Conservation (phyloP, 768 basidiomycete species). For the Wakefieldia striispora region DNA sequence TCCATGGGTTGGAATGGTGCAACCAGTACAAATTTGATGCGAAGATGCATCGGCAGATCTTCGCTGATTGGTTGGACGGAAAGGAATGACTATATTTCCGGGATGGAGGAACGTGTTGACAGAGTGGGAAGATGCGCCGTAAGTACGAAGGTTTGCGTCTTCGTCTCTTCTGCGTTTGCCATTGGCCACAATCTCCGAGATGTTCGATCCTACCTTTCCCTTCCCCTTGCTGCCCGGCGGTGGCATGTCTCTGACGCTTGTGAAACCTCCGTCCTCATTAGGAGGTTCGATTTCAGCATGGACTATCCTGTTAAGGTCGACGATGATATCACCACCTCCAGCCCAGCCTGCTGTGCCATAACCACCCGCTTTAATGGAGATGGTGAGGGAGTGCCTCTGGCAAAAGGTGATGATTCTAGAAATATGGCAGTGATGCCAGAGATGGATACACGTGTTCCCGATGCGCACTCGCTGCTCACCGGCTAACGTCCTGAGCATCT, state of each 20-base stretch:
- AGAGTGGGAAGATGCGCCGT: constrained; percentile 52
- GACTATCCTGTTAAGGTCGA: constrained; percentile 71
- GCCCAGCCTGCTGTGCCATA: constrained; percentile 92
- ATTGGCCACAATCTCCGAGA: constrained; percentile 10
- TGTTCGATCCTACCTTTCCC: constrained; percentile 21
- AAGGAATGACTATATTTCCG: constrained; percentile 1
- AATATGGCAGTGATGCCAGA: constrained; percentile 2
- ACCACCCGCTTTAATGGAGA: constrained; percentile 86
- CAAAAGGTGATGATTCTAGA: constrained; percentile 72
- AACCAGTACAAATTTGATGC: not conserved
- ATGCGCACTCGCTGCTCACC: constrained; percentile 45
- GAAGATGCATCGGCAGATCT: constrained; percentile 6
- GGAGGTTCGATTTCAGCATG: constrained; percentile 70
- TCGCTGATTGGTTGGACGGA: constrained; percentile 22
- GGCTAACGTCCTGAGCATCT: constrained; percentile 80
- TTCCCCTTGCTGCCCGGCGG: constrained; percentile 57
- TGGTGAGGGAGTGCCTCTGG: constrained; percentile 60
- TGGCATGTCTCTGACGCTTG: constrained; percentile 57
- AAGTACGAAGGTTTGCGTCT: constrained; percentile 49
- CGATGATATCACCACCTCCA: constrained; percentile 79
- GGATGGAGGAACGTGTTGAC: constrained; percentile 51
- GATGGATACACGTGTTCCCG: constrained; percentile 2
- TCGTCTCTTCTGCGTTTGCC: constrained; percentile 60
- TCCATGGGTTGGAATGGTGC: not conserved
- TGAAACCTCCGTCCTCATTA: constrained; percentile 50